These are phyloP conservation scores for Biscutella auriculata DNA, from an alignment of 441 rosid genomes.

Conservation along the genomic window DNA sequence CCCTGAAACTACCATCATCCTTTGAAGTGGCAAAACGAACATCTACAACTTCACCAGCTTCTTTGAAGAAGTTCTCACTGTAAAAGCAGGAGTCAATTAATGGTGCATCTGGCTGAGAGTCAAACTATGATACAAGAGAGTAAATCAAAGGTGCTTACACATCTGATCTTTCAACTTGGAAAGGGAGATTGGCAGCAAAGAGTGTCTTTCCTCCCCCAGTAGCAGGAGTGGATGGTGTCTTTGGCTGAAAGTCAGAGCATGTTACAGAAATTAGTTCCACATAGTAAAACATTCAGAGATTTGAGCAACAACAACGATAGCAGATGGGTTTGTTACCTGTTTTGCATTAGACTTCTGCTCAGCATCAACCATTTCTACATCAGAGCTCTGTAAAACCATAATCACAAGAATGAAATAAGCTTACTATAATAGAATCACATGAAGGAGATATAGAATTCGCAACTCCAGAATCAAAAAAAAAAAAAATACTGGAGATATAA, in stretches of 20 bases:
- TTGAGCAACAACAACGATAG: background rate
- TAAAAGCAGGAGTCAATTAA: too few relatives aligned
- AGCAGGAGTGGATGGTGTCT: conserved; percentile 46
- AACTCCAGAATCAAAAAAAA: too few relatives aligned
- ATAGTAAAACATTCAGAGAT: background rate
- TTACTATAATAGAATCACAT: too few relatives aligned
- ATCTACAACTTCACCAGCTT: conserved; percentile 55
- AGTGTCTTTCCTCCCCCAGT: conserved; percentile 46
- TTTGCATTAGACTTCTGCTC: conserved; percentile 30
- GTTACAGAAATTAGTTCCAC: background rate
- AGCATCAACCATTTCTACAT: conserved; percentile 60
- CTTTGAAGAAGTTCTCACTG: conserved; percentile 68
- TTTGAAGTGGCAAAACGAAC: conserved; percentile 42
- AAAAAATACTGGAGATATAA: too few relatives aligned
- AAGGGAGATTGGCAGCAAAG: conserved; percentile 62
- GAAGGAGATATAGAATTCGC: too few relatives aligned
- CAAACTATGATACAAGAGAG: too few relatives aligned
- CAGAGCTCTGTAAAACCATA: too few relatives aligned
- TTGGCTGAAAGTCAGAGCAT: conserved; percentile 30
- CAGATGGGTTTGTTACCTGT: conserved; percentile 19
- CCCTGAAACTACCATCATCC: conserved; percentile 49
- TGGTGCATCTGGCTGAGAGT: too few relatives aligned
- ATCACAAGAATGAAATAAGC: too few relatives aligned
- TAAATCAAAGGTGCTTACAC: conserved; percentile 35
- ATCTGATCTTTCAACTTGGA: conserved; percentile 36